Conservation (phyloP, 306 rosid species). For the Hippophae tibetana region DNA sequence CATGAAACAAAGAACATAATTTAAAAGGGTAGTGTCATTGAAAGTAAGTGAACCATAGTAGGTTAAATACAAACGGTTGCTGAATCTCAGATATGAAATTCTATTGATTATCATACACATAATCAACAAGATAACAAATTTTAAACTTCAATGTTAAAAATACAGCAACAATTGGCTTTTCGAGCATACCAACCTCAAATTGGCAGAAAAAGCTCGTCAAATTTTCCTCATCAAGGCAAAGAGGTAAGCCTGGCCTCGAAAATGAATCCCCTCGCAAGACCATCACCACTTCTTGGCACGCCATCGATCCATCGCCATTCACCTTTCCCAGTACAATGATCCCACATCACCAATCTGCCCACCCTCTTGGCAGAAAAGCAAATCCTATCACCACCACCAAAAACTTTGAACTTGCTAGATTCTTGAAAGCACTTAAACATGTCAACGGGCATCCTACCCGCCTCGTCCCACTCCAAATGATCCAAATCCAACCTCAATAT, state of each 20-base stretch:
- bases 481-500: constrained; percentile 63
- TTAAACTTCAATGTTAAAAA: background rate
- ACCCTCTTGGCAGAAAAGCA: constrained; percentile 75
- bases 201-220: background rate
- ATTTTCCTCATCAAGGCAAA: constrained; percentile 32
- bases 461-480: constrained; percentile 71
- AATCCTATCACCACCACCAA: constrained; percentile 58
- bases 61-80: too few species aligned
- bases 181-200: background rate
- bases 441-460: constrained; percentile 70
- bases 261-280: constrained; percentile 59
- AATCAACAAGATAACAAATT: background rate
- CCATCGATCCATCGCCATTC: constrained; percentile 77
- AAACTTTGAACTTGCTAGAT: constrained; percentile 71
- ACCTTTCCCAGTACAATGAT: constrained; percentile 17
- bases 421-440: constrained; percentile 73
- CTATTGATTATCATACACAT: background rate
- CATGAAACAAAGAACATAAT: too few species aligned
- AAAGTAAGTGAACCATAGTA: too few species aligned
- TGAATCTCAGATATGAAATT: background rate
- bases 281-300: constrained; percentile 52
- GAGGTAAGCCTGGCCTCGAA: constrained; percentile 69
- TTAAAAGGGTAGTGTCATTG: too few species aligned
- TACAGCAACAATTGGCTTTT: background rate
- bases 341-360: constrained; percentile 70